These are phyloP conservation scores for Neckera pumila DNA, from an alignment of 225 moss, liverwort and hornwort genomes.

Conservation along the genomic window DNA sequence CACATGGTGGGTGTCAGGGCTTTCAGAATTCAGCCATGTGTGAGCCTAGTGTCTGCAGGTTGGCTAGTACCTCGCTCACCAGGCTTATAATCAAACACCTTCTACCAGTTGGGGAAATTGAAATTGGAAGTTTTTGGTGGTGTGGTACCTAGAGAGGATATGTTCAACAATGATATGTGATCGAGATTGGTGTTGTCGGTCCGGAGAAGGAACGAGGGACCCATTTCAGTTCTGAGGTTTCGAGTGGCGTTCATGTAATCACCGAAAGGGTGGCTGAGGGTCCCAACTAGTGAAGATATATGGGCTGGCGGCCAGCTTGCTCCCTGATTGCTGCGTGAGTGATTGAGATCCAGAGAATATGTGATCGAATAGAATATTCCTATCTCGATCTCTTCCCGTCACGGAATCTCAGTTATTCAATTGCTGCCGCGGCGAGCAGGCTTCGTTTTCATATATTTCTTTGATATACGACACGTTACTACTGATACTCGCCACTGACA, in stretches of 20 bases:
- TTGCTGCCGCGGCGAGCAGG: background rate
- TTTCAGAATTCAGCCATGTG: background rate
- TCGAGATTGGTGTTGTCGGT: background rate
- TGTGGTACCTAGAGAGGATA: too few relatives aligned
- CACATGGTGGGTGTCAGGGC: conserved; percentile 21
- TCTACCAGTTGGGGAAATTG: background rate
- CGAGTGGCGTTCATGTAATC: background rate
- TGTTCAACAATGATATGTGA: background rate
- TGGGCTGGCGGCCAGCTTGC: background rate
- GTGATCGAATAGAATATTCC: background rate
- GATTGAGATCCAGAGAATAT: background rate
- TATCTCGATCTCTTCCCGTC: background rate
- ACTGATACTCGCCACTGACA: background rate
- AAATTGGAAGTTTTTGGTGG: background rate
- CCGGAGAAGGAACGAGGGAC: background rate
- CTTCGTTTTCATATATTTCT: background rate
- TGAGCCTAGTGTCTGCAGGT: background rate
- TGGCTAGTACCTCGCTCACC: too few relatives aligned
- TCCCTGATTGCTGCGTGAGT: conserved; percentile 11
- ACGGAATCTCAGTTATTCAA: background rate
- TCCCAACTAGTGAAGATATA: background rate
- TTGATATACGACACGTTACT: too few relatives aligned
- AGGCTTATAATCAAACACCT: background rate
- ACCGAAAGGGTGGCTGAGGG: background rate
- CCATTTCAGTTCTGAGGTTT: background rate